Conservation (phyloP, 2,329 filamentous ascomycete species). For the Pseudogymnoascus sp. region DNA sequence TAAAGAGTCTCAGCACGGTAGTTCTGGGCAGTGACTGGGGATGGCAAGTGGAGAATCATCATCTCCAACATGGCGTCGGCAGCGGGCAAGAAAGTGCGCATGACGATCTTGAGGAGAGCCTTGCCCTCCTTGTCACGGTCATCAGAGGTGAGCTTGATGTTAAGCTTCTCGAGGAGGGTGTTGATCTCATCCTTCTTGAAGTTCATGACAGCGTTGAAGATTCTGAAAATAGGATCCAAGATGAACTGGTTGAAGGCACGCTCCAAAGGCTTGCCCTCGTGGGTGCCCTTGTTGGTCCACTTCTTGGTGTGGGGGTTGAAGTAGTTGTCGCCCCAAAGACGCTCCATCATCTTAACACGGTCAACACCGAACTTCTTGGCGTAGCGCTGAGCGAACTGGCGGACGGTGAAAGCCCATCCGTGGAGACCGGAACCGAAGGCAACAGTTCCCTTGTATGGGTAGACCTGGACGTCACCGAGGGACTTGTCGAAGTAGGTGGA, state of each 20-base stretch:
- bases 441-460: conserved; percentile 94
- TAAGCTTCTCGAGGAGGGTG: conserved; percentile 81
- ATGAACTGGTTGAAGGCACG: conserved; percentile 99
- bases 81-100: conserved; percentile 97
- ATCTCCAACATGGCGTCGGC: conserved; percentile 98
- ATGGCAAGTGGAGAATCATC: conserved; percentile 99
- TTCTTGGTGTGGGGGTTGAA: conserved; percentile 99
- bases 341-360: conserved; percentile 99
- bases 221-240: conserved; percentile 98
- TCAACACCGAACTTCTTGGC: conserved; percentile 99
- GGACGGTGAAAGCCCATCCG: conserved; percentile 99
- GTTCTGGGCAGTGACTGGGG: conserved; percentile 87
- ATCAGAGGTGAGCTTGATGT: conserved; percentile 79
- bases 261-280: conserved; percentile 85
- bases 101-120: conserved; percentile 93
- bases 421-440: conserved; percentile 99
- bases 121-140: conserved; percentile 96
- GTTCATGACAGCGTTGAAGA: conserved; percentile 95
- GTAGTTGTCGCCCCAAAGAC: conserved; percentile 99
- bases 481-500: conserved; percentile 96
- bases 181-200: conserved; percentile 91
- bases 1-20: conserved; percentile 99
- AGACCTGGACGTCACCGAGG: conserved; percentile 97
- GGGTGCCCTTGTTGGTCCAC: conserved; percentile 82
- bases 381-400: conserved; percentile 92